A percentile compares a stretch with the other conserved stretches of the same genome.
Conservation (phyloP, 139 green algal species). For the Pseudopediastrum boryanum region DNA sequence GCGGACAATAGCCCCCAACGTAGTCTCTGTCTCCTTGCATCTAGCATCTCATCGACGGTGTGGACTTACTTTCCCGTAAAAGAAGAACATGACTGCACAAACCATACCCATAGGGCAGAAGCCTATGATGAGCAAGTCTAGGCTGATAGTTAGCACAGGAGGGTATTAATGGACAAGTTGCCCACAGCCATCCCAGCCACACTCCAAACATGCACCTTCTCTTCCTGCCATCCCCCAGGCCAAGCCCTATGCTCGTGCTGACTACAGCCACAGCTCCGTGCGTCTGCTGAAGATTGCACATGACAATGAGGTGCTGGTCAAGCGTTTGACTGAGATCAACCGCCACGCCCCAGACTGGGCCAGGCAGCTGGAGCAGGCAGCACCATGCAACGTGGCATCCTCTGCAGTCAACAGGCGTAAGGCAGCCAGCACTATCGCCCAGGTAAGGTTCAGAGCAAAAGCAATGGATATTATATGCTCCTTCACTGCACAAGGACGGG, state of each 20-base stretch:
- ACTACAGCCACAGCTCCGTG: slow-evolving; percentile 39
- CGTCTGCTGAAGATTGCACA: slow-evolving; percentile 38
- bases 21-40: too few relatives aligned
- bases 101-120: too few relatives aligned
- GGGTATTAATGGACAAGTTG: too few relatives aligned
- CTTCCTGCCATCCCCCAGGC: slow-evolving; percentile 5
- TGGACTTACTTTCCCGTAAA: too few relatives aligned
- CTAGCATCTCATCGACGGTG: too few relatives aligned
- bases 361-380: slow-evolving; percentile 1
- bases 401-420: slow-evolving; percentile 39
- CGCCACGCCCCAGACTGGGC: slow-evolving; percentile 9
- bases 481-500: too few relatives aligned
- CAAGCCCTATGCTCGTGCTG: slow-evolving; percentile 20
- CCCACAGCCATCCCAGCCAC: too few relatives aligned
- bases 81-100: too few relatives aligned
- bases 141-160: too few relatives aligned
- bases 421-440: slow-evolving; percentile 16
- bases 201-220: neutral
- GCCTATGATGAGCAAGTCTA: too few relatives aligned
- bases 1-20: too few relatives aligned
- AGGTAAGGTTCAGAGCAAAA: slow-evolving; percentile 21
- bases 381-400: slow-evolving; percentile 25
- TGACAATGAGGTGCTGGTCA: slow-evolving; percentile 39
- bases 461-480: too few relatives aligned
- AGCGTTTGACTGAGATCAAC: slow-evolving; percentile 31